phyloP scores from a whole-genome alignment of 331 rosid species.

The Malus hybrid region DNA sequence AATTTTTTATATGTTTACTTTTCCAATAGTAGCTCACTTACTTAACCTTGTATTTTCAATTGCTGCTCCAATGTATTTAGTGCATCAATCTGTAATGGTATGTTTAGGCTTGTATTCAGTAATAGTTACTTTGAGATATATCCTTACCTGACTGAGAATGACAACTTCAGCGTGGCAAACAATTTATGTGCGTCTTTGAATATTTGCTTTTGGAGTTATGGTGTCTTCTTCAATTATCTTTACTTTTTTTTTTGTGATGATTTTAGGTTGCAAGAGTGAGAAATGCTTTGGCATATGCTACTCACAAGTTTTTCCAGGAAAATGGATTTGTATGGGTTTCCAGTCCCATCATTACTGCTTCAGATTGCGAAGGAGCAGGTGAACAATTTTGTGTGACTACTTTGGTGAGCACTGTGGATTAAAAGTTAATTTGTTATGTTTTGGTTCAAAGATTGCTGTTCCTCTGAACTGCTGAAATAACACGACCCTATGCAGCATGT shows the following conservation, averaged over 20 bases:
- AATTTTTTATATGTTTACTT: background rate
- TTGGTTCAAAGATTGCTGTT: background rate
- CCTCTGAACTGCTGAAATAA: background rate
- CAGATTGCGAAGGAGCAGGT: conserved; percentile 99
- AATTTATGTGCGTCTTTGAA: background rate
- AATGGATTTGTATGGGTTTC: conserved; percentile 89
- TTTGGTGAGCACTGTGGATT: conserved; percentile 49
- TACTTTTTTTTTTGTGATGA: conserved; percentile 11
- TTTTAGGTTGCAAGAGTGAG: conserved; percentile 93
- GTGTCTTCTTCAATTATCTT: background rate
- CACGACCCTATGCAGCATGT: background rate
- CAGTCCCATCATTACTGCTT: conserved; percentile 91
- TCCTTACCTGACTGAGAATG: background rate
- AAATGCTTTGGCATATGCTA: conserved; percentile 82
- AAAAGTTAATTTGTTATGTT: conserved; percentile 1
- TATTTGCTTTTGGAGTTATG: background rate
- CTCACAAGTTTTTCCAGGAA: conserved; percentile 93
- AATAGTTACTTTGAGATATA: background rate
- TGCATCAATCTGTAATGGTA: background rate
- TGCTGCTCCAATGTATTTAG: background rate
- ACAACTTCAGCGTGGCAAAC: background rate
- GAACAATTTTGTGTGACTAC: conserved; percentile 98
- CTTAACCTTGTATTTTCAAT: background rate
- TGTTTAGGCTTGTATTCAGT: background rate
- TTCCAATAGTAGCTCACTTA: background rate